phyloP scores from a whole-genome alignment of 2,329 filamentous ascomycete species.

The Fusarium duplospermum region DNA sequence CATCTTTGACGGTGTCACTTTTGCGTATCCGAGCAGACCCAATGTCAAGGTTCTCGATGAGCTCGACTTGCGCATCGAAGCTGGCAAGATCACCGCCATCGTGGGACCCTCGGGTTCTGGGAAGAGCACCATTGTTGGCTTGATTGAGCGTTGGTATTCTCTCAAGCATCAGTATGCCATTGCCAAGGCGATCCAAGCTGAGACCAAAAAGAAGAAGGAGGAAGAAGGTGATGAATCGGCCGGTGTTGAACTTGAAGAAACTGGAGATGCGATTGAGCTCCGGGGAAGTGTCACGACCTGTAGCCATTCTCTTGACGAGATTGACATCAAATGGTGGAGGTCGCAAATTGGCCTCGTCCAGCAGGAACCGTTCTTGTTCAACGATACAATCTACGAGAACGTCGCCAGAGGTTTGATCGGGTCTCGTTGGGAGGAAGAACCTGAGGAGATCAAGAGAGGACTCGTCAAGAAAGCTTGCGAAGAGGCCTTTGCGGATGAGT shows the following conservation, averaged over 20 bases:
- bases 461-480: slow-evolving; percentile 73
- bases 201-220: slow-evolving; percentile 51
- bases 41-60: slow-evolving; percentile 72
- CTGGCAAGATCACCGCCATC: slow-evolving; percentile 77
- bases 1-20: slow-evolving; percentile 71
- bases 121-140: slow-evolving; percentile 78
- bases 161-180: slow-evolving; percentile 65
- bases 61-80: slow-evolving; percentile 67
- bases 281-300: slow-evolving; percentile 62
- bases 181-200: slow-evolving; percentile 60
- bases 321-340: slow-evolving; percentile 73
- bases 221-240: slow-evolving; percentile 45
- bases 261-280: slow-evolving; percentile 59
- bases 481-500: slow-evolving; percentile 77
- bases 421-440: slow-evolving; percentile 61
- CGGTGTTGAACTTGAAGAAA: slow-evolving; percentile 49
- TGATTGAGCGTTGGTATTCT: slow-evolving; percentile 79
- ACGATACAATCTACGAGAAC: slow-evolving; percentile 72
- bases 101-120: slow-evolving; percentile 80
- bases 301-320: slow-evolving; percentile 63
- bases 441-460: slow-evolving; percentile 66
- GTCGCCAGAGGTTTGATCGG: slow-evolving; percentile 69
- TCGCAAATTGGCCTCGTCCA: slow-evolving; percentile 73
- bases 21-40: slow-evolving; percentile 77
- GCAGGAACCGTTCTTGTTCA: slow-evolving; percentile 76